These are phyloP conservation scores for Botrytis squamosa DNA, from an alignment of 2,329 filamentous ascomycete species.

Conservation along the genomic window DNA sequence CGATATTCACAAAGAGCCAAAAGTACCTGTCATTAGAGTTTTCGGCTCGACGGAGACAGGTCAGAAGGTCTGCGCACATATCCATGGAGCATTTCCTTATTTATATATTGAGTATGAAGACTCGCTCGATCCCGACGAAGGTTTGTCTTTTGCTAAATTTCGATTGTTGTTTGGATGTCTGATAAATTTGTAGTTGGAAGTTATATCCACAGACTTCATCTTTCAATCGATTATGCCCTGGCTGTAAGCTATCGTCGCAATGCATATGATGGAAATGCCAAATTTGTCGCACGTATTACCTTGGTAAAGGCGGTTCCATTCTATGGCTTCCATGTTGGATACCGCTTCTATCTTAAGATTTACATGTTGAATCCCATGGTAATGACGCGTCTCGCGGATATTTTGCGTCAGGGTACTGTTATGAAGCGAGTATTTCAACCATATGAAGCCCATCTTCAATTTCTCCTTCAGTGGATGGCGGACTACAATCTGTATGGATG, in stretches of 20 bases:
- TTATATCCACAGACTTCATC: slow-evolving; percentile 75
- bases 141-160: slow-evolving; percentile 47
- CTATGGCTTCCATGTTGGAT: slow-evolving; percentile 93
- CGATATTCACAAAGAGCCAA: slow-evolving; percentile 62
- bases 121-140: slow-evolving; percentile 62
- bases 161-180: slow-evolving; percentile 14
- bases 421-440: slow-evolving; percentile 84
- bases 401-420: slow-evolving; percentile 84
- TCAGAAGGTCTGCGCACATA: slow-evolving; percentile 92
- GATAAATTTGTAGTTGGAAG: slow-evolving; percentile 56
- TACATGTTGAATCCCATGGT: slow-evolving; percentile 86
- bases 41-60: slow-evolving; percentile 94
- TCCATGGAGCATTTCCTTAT: slow-evolving; percentile 95
- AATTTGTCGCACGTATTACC: slow-evolving; percentile 85
- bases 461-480: slow-evolving; percentile 93
- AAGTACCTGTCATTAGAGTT: slow-evolving; percentile 81
- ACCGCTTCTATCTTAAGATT: slow-evolving; percentile 87
- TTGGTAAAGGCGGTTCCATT: slow-evolving; percentile 92
- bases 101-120: slow-evolving; percentile 87
- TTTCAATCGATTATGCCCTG: slow-evolving; percentile 87
- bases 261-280: slow-evolving; percentile 63
- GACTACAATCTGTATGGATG: slow-evolving; percentile 98
- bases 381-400: slow-evolving; percentile 83
- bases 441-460: slow-evolving; percentile 91
- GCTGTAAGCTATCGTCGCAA: slow-evolving; percentile 81